Conservation (phyloP, 306 rosid species). For the Prunus mongolica region DNA sequence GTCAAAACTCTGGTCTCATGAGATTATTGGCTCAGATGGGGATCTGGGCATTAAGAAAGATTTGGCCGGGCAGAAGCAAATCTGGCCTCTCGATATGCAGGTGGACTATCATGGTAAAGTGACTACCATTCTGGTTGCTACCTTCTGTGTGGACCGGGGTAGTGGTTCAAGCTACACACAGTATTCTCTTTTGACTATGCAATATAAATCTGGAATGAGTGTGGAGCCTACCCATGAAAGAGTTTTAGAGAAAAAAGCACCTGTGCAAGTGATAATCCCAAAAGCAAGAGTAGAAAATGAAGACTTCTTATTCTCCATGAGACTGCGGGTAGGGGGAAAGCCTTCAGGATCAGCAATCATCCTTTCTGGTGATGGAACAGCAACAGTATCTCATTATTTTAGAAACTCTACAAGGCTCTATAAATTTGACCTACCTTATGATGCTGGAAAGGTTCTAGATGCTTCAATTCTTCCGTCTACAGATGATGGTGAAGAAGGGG, state of each 20-base stretch:
- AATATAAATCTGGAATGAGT: slow-evolving; percentile 61
- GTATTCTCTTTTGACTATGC: slow-evolving; percentile 89
- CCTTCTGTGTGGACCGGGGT: slow-evolving; percentile 81
- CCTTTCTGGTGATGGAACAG: slow-evolving; percentile 91
- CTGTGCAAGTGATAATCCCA: slow-evolving; percentile 88
- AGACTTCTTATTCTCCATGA: slow-evolving; percentile 85
- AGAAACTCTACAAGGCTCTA: slow-evolving; percentile 67
- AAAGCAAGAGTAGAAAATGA: slow-evolving; percentile 90
- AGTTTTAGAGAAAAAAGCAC: slow-evolving; percentile 79
- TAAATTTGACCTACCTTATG: slow-evolving; percentile 93
- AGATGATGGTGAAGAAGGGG: slow-evolving; percentile 82
- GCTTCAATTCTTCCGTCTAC: slow-evolving; percentile 86
- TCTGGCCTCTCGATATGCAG: slow-evolving; percentile 89
- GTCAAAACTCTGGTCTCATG: slow-evolving; percentile 83
- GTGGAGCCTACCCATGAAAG: slow-evolving; percentile 42
- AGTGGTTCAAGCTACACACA: slow-evolving; percentile 91
- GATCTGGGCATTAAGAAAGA: slow-evolving; percentile 85
- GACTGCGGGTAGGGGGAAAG: slow-evolving; percentile 82
- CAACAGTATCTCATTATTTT: slow-evolving; percentile 83
- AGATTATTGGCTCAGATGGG: slow-evolving; percentile 77
- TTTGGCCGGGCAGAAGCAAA: slow-evolving; percentile 92
- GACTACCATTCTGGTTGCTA: slow-evolving; percentile 77
- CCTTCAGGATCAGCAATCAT: slow-evolving; percentile 86
- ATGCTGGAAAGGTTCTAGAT: slow-evolving; percentile 96
- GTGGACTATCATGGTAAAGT: slow-evolving; percentile 72